Conservation (phyloP, 148 eudicot genomes). For the Cornus florida region DNA sequence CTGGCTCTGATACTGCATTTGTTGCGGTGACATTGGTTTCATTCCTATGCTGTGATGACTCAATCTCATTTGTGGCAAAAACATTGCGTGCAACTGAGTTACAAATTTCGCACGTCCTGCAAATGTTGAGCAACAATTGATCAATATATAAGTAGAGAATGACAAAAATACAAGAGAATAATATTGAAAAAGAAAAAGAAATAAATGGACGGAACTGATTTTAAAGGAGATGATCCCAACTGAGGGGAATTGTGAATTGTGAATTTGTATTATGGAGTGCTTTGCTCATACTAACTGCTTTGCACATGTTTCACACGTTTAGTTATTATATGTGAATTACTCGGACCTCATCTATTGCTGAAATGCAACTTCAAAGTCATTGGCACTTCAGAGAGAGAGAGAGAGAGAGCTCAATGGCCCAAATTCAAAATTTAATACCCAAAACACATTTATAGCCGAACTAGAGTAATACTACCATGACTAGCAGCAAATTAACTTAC, state of each 20-base stretch:
- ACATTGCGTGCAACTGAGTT: neutral
- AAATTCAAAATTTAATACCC: too few species aligned
- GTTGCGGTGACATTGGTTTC: neutral
- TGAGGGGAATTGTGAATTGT: neutral
- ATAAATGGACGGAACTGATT: neutral
- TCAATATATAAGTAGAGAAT: too few species aligned
- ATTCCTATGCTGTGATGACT: neutral
- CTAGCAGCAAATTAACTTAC: too few species aligned
- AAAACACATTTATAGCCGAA: too few species aligned
- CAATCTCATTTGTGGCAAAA: neutral
- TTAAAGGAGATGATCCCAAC: too few species aligned
- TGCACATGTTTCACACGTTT: neutral
- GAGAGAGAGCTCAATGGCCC: neutral
- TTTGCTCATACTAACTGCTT: neutral
- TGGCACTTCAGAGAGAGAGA: neutral
- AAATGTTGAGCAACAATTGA: neutral
- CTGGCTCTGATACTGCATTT: neutral
- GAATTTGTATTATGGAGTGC: neutral
- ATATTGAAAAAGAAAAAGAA: neutral
- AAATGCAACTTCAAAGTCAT: neutral
- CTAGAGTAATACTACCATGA: too few species aligned
- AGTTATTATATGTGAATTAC: neutral
- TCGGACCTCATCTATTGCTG: neutral
- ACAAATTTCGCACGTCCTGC: conserved; percentile 9
- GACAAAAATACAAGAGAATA: neutral